Base-by-base conservation (phyloP, 2,329 filamentous ascomycete genomes). In the Colletotrichum sp. region DNA sequence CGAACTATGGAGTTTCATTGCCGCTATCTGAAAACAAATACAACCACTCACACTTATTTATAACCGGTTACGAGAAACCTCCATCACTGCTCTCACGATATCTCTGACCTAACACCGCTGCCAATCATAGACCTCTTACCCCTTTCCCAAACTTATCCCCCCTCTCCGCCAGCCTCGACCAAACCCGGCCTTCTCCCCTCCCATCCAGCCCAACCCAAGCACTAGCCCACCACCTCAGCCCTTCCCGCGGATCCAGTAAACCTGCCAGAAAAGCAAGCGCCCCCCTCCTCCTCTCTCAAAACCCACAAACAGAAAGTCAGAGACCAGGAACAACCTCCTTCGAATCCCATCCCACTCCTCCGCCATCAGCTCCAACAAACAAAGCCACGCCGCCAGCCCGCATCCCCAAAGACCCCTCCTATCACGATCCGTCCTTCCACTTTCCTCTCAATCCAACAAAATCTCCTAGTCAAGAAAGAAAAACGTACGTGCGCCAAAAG, bases 321-420 rank as follows among this genome's bases (percentile, higher is more conserved):
- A n/a, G 34, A n/a, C 18, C 36, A 64, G 16, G 29, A 27, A 18
- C 24, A n/a, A 47, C 16, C 16, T 34, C 33, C 33, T 24, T n/a
- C 27, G 11, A 54, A 65, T 15, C 34, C 55, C 66, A 68, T 43
- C n/a, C 15, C 59, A 18, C n/a, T 36, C 29, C 16, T 12, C 31
- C 29, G 29, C 29, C 16, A 15, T 64, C 47, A 64, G 64, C 47
- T 57, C 47, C 36, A 34, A 29, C 58, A n/a, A n/a, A 8, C 27
- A 36, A 73, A 59, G 58, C 63, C 70, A 74, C 70, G 65, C 65
- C 64, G 65, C 38, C 59, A 43, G 34, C 31, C 47, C 61, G 55
- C 69, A 65, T 47, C 31, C 54, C 62, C 12, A 18, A 18, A 29
- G 58, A 6, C 21, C n/a, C 33, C 16, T 21, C 36, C 55, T 64